Conservation (phyloP, 805 yeast genomes). For the Zygotorulaspora danielsina region DNA sequence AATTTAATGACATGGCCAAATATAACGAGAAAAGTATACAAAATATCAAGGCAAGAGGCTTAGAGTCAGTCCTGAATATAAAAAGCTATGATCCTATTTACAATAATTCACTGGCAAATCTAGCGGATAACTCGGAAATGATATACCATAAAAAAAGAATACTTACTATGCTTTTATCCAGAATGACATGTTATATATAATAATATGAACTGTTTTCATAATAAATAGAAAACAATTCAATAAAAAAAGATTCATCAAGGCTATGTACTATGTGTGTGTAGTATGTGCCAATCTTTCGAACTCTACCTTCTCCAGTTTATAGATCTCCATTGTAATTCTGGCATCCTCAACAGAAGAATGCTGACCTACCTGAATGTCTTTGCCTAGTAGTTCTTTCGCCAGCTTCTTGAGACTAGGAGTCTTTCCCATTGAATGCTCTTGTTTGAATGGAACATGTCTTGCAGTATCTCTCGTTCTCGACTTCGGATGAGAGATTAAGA, state of each 20-base stretch:
- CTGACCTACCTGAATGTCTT: constrained; percentile 64
- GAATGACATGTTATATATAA: constrained; percentile 18
- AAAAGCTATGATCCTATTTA: constrained; percentile 8
- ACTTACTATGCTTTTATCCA: constrained; percentile 20
- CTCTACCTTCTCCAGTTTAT: constrained; percentile 54
- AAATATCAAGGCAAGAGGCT: constrained; percentile 25
- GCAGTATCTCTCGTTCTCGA: constrained; percentile 70
- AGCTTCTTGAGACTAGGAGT: constrained; percentile 71
- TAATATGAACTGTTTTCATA: not conserved
- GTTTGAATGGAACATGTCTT: constrained; percentile 51
- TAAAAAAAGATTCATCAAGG: not conserved
- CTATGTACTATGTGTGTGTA: not conserved
- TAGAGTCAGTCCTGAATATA: constrained; percentile 14
- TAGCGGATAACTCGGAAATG: constrained; percentile 16
- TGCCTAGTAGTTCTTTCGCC: constrained; percentile 49
- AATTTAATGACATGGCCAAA: constrained; percentile 27
- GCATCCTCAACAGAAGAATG: constrained; percentile 94
- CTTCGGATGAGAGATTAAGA: constrained; percentile 65
- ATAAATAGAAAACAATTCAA: not conserved
- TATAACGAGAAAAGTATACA: constrained; percentile 21
- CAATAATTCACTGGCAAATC: constrained; percentile 11
- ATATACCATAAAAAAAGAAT: constrained; percentile 27
- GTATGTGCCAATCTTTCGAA: constrained; percentile 47
- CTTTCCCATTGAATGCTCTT: constrained; percentile 53
- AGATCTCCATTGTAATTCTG: constrained; percentile 79